Evolutionary conservation across 768 basidiomycete species (phyloP).

Genomic region (Pholiota microspora): DNA sequence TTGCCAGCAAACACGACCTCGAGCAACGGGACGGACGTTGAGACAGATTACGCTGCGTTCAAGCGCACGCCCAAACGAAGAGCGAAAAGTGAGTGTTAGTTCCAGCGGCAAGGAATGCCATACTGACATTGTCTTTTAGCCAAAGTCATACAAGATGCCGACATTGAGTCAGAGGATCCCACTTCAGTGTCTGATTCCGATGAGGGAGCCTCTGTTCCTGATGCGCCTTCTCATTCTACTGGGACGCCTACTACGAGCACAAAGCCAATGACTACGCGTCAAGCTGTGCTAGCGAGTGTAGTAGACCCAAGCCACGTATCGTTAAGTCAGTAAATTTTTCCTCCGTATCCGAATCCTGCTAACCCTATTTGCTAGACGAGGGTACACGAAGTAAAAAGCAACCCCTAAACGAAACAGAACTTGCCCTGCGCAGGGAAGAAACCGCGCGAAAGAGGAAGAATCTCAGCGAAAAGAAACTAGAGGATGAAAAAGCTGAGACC

Average conservation of each 20-base stretch:
- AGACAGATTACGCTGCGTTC: conserved; percentile 30
- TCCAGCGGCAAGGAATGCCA: neutral
- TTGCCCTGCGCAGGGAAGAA: conserved; percentile 75
- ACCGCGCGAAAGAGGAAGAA: conserved; percentile 81
- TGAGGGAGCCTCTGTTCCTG: conserved; percentile 22
- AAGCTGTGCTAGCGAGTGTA: conserved; percentile 70
- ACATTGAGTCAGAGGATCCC: conserved; percentile 39
- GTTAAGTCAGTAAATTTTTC: conserved; percentile 36
- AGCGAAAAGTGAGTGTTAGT: conserved; percentile 17
- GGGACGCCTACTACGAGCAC: conserved; percentile 21
- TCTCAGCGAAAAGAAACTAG: conserved; percentile 77
- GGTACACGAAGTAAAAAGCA: conserved; percentile 53
- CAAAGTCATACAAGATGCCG: conserved; percentile 24
- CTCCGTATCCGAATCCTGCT: neutral
- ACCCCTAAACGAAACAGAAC: conserved; percentile 66
- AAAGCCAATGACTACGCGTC: conserved; percentile 53
- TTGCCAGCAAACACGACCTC: conserved; percentile 39
- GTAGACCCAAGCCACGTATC: conserved; percentile 70
- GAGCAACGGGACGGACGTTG: conserved; percentile 26
- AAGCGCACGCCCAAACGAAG: conserved; percentile 24
- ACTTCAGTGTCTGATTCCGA: conserved; percentile 27
- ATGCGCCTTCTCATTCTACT: conserved; percentile 26
- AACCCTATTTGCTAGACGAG: conserved; percentile 18
- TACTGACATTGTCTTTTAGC: conserved; percentile 7
- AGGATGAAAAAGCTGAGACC: conserved; percentile 87